Percentiles rank a stretch among this genome's conserved stretches.
These are phyloP conservation scores for Fusarium drepaniforme DNA, from an alignment of 2,329 filamentous ascomycete species.

Conservation along the genomic window DNA sequence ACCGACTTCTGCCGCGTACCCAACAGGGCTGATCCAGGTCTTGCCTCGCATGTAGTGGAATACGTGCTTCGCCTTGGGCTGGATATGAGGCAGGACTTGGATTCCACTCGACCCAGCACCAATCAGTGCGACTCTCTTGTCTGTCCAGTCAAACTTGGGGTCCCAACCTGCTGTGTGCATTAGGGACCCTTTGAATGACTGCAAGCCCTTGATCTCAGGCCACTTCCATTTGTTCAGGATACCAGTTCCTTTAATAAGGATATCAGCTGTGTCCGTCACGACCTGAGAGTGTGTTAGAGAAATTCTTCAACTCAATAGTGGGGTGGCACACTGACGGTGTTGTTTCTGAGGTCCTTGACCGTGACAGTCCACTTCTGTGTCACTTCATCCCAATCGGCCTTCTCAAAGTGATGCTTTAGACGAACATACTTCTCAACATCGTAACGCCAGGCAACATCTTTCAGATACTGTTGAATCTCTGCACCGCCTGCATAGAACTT, in stretches of 20 bases:
- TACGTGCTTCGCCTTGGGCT: slow-evolving; percentile 3
- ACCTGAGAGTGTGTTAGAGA: not conserved
- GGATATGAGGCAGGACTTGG: slow-evolving; percentile 1
- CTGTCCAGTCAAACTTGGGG: not conserved
- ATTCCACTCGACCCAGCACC: slow-evolving; percentile 9
- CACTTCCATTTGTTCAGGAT: not conserved
- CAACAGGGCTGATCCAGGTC: slow-evolving; percentile 17
- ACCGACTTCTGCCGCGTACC: slow-evolving; percentile 1
- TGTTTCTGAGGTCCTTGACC: not conserved
- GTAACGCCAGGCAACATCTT: slow-evolving; percentile 11
- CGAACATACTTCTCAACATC: slow-evolving; percentile 11
- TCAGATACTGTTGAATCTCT: slow-evolving; percentile 19
- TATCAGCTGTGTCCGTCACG: not conserved
- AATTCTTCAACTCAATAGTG: not conserved
- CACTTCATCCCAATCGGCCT: not conserved
- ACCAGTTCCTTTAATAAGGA: not conserved
- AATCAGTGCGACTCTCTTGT: not conserved
- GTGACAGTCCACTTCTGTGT: not conserved
- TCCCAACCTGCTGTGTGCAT: not conserved
- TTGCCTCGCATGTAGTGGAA: slow-evolving; percentile 14
- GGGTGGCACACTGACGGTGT: not conserved
- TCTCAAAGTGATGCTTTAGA: not conserved
- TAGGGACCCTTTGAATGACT: not conserved
- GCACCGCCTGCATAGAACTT: slow-evolving; percentile 16
- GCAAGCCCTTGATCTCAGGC: not conserved